A percentile compares a stretch with the other conserved stretches of the same genome.
Evolutionary conservation across 371 early-diverging fungal species (phyloP).

Genomic region (Dinochytrium kinnereticum): DNA sequence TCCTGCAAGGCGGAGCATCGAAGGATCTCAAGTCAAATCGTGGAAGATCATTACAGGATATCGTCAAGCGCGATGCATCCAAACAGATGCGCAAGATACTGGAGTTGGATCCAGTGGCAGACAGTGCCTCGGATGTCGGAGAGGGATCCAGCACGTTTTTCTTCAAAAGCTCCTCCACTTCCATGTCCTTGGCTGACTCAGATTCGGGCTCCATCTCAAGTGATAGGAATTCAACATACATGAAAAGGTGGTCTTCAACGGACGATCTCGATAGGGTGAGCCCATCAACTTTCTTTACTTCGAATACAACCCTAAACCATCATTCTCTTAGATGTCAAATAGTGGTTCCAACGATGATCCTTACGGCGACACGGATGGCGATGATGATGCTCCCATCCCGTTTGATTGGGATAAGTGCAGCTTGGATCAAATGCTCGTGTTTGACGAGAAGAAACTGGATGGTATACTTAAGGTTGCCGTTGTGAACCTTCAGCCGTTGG

Average conservation of each 20-base stretch:
- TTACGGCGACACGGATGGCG: too few relatives aligned
- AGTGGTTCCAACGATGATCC: too few relatives aligned
- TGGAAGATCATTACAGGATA: slow-evolving; percentile 82
- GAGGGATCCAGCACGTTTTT: too few relatives aligned
- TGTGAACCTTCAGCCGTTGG: slow-evolving; percentile 62
- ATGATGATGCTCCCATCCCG: slow-evolving; percentile 1
- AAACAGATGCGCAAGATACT: slow-evolving; percentile 20
- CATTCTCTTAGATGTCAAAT: background rate
- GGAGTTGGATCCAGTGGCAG: background rate
- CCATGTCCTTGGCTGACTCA: background rate
- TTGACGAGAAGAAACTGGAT: slow-evolving; percentile 69
- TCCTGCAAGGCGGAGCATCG: slow-evolving; percentile 81
- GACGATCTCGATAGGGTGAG: too few relatives aligned
- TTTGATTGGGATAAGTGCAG: slow-evolving; percentile 81
- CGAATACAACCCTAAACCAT: too few relatives aligned
- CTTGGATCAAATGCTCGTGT: slow-evolving; percentile 91
- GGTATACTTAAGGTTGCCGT: slow-evolving; percentile 75
- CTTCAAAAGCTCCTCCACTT: too few relatives aligned
- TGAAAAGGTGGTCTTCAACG: too few relatives aligned
- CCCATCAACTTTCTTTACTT: too few relatives aligned
- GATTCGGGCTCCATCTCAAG: background rate
- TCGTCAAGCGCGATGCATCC: slow-evolving; percentile 49
- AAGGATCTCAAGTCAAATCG: slow-evolving; percentile 70
- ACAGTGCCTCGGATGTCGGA: too few relatives aligned
- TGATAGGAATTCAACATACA: too few relatives aligned